Base-by-base conservation (phyloP, 129 eudicot genomes). In the Flaveria sonorensis region DNA sequence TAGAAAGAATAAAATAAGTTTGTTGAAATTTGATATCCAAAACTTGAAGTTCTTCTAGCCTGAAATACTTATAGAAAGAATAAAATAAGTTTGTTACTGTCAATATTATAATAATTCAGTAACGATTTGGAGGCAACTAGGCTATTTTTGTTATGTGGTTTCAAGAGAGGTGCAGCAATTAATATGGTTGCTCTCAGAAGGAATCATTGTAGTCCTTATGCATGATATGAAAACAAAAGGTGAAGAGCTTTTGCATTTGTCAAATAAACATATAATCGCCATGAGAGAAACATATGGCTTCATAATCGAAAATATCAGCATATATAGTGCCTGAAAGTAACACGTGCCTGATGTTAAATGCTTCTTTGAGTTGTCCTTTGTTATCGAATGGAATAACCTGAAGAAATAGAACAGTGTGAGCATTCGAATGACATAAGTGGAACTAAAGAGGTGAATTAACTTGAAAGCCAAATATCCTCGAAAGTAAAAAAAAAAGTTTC, bases 31-130 rank as follows among this genome's bases (percentile, higher is more conserved):
- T 94, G 75, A 94, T 94, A 84, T 94, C 98, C 86, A 94, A 77
- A 84, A 94, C 97, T 70, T 94, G 97, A 77, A 94, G 98, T 88
- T 94, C 98, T 87, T 94, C 98, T 51, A 94, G 96, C 92, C 98
- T 93, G 89, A 63, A 51, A 74, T 36, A 32, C 47, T 67, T 20
- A 79, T 10, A 77, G 28, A 51, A 70, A 67, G 15, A 52, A 8
- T 28, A 26, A 32, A 75, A 47, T 14, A 57, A 13, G 39, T 53
- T 24, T 24, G 28, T 67, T 18, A 73, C 51, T n/a, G 42, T 28
- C 20, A 61, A 15, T 61, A 61, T 61, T 19, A 61, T 30, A 61
- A 4, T 5, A 61, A n/a, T 26, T 61, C 16, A 20, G 14, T 21
- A 57, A 7, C 1, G 15, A 57, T 19, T 57, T 57, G 30, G 14